A percentile compares a stretch with the other conserved stretches of the same genome.
Evolutionary conservation across 1,284 basidiomycete genomes (phyloP).

Genomic region (Rhodotorula sp.): DNA sequence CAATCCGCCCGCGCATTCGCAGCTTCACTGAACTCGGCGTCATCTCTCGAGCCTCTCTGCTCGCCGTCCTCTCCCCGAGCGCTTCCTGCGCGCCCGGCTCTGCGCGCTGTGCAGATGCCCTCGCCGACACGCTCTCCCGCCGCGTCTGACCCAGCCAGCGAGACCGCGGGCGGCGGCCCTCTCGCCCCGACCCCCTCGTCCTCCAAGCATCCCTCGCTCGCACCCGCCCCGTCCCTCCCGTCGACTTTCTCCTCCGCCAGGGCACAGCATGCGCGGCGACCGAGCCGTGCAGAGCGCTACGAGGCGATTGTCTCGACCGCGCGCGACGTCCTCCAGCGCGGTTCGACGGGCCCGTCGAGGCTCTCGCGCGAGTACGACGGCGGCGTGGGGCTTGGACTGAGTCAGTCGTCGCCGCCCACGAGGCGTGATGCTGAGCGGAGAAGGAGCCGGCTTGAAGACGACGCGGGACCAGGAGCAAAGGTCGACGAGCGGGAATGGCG

Average conservation of each 20-base stretch:
- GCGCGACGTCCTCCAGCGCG: conserved; percentile 9
- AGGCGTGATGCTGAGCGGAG: neutral
- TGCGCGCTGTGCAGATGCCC: neutral
- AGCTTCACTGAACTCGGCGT: neutral
- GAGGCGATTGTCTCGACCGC: conserved; percentile 31
- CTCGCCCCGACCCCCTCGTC: neutral
- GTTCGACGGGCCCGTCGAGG: neutral
- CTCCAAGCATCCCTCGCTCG: neutral
- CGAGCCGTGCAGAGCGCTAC: conserved; percentile 36
- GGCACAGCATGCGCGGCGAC: conserved; percentile 18
- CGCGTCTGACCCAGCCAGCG: too few species aligned
- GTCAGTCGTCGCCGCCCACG: neutral
- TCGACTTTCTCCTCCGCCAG: neutral
- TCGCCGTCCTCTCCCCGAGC: too few species aligned
- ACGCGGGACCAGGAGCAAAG: neutral
- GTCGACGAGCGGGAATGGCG: conserved; percentile 20
- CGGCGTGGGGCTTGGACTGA: neutral
- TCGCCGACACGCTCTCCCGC: too few species aligned
- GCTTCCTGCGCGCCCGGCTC: neutral
- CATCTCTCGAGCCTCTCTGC: too few species aligned
- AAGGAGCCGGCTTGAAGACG: neutral
- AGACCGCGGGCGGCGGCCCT: neutral
- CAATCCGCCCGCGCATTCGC: too few species aligned
- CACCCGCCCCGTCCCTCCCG: neutral
- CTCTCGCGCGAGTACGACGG: conserved; percentile 9